These are phyloP conservation scores for Cucumis variabilis DNA, from an alignment of 331 rosid genomes.

Conservation along the genomic window DNA sequence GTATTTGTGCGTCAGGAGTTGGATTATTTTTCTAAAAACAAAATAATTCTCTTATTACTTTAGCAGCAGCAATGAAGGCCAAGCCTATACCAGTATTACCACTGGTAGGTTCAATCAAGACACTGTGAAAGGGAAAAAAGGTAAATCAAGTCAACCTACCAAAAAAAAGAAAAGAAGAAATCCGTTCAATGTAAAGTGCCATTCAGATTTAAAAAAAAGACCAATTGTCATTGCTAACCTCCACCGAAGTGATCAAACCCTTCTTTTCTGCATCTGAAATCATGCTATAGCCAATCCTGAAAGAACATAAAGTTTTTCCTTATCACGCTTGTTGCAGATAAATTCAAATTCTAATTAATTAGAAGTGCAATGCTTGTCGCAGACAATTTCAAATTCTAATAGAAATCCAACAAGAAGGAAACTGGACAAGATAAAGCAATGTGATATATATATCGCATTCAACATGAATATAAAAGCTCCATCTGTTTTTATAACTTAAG, in stretches of 20 bases:
- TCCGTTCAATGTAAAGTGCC: neutral
- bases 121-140: constrained; percentile 35
- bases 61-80: constrained; percentile 97
- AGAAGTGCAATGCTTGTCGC: too few relatives aligned
- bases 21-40: too few relatives aligned
- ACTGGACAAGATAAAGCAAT: too few relatives aligned
- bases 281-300: constrained; percentile 88
- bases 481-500: too few relatives aligned
- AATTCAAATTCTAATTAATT: neutral
- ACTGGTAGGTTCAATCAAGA: constrained; percentile 86
- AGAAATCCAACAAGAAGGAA: neutral
- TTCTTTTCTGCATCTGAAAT: constrained; percentile 78
- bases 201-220: constrained; percentile 24
- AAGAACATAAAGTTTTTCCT: constrained; percentile 3
- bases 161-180: neutral
- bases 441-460: too few relatives aligned
- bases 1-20: too few relatives aligned
- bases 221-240: constrained; percentile 53
- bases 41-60: too few relatives aligned
- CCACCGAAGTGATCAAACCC: constrained; percentile 75
- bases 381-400: too few relatives aligned
- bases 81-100: constrained; percentile 94
- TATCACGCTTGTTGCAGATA: neutral
- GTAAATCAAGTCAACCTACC: constrained; percentile 1
- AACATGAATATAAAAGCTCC: too few relatives aligned